These are phyloP conservation scores for Leccinum subrobustum DNA, from an alignment of 1,284 basidiomycete species.

Conservation along the genomic window DNA sequence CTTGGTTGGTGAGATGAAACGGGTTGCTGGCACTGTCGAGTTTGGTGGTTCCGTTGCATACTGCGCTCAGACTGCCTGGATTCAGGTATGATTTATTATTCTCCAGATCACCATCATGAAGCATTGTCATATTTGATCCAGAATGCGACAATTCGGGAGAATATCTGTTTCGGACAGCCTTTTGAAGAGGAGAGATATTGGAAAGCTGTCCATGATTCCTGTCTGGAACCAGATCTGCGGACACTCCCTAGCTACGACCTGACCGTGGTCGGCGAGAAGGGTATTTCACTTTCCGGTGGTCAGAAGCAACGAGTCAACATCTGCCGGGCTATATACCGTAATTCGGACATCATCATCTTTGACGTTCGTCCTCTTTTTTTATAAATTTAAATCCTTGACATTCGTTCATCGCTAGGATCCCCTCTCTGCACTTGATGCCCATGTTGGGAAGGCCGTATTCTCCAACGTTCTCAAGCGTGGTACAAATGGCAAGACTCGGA, in stretches of 20 bases:
- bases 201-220: constrained; percentile 59
- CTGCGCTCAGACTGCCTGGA: constrained; percentile 87
- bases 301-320: constrained; percentile 80
- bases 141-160: constrained; percentile 77
- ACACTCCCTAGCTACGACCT: constrained; percentile 69
- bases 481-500: constrained; percentile 66
- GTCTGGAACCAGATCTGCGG: constrained; percentile 63
- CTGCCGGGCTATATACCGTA: constrained; percentile 82
- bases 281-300: constrained; percentile 82
- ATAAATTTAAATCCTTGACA: not conserved
- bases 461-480: constrained; percentile 72
- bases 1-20: constrained; percentile 80
- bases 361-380: constrained; percentile 46
- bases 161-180: constrained; percentile 71
- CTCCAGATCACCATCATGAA: constrained; percentile 22
- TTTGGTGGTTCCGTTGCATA: constrained; percentile 79
- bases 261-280: constrained; percentile 92
- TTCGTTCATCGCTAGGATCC: constrained; percentile 51
- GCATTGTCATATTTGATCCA: constrained; percentile 13
- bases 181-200: constrained; percentile 67
- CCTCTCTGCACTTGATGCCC: constrained; percentile 77
- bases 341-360: constrained; percentile 84
- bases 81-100: constrained; percentile 51
- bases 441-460: constrained; percentile 86
- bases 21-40: constrained; percentile 55